These are phyloP conservation scores for Corymbia calophylla DNA, from an alignment of 441 rosid genomes.

Conservation along the genomic window DNA sequence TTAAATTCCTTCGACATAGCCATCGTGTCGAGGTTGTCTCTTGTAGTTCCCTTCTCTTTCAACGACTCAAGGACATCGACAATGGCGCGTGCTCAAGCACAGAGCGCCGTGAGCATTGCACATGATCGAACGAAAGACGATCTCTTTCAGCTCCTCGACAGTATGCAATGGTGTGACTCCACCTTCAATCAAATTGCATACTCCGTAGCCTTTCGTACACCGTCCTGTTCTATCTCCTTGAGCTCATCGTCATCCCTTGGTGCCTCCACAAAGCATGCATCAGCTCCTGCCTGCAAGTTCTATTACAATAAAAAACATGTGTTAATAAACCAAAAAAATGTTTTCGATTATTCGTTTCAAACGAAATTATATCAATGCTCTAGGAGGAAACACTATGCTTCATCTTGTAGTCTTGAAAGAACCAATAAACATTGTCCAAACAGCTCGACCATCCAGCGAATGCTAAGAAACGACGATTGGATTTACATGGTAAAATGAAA, in stretches of 20 bases:
- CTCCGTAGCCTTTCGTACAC: conserved; percentile 32
- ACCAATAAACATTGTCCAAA: background rate
- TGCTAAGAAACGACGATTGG: background rate
- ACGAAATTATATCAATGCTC: background rate
- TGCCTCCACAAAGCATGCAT: conserved; percentile 45
- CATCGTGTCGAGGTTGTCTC: conserved; percentile 14
- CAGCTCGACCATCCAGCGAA: background rate
- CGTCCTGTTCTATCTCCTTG: conserved; percentile 24
- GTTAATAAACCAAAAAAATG: background rate
- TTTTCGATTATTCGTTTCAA: too few relatives aligned
- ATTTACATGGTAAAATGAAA: background rate
- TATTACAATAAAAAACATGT: background rate
- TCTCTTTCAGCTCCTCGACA: conserved; percentile 42
- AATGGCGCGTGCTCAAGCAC: too few relatives aligned
- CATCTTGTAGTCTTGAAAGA: background rate
- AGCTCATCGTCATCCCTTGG: conserved; percentile 40
- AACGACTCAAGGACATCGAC: background rate
- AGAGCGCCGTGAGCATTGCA: too few relatives aligned
- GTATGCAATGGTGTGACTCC: conserved; percentile 33
- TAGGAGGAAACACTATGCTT: background rate
- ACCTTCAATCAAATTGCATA: conserved; percentile 51
- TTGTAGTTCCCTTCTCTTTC: conserved; percentile 13
- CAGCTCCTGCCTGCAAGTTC: conserved; percentile 35
- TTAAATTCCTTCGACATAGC: conserved; percentile 17
- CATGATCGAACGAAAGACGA: conserved; percentile 24